Base-by-base conservation (phyloP, 2,329 filamentous ascomycete species). In the Phialophora chinensis region DNA sequence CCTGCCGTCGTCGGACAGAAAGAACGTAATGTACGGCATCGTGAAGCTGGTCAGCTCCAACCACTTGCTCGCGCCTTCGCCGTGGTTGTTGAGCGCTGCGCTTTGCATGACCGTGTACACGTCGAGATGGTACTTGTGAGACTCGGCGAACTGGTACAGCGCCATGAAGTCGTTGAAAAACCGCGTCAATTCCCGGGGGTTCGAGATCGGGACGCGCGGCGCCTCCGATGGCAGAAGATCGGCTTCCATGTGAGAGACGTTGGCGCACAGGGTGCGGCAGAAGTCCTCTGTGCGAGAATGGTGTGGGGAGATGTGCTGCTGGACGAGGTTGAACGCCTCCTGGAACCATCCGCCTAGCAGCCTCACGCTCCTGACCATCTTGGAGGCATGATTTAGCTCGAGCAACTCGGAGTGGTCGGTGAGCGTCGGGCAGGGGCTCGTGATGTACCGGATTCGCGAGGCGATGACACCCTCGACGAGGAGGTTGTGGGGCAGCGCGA, bases 161-260 rank as follows among this genome's bases (percentile, higher is more conserved):
- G n/a, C 49, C 49, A 53, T 53, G 23, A 12, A 53, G 10, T 53
- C 49, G 23, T 23, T n/a, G 49, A 53, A 53, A 12, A 12, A 53
- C 49, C 49, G 49, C 49, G 8, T 23, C 20, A 53, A 20, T 27
- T 53, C 49, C 4, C 49, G 49, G 4, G 23, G 23, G 27, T 53
- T 53, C 23, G 49, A 53, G 49, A 53, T 53, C 0, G 49, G 49
- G 3, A 53, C 23, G 20, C 49, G 49, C 5, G 49, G 49, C 14
- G 49, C 49, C 27, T 53, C 49, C 4, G 10, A 8, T 11, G 27
- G 49, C 20, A 53, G 49, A 29, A 12, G 11, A 27, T 53, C 49
- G 10, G 23, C 49, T 53, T 53, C 49, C 27, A 53, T 25, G 49
- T 53, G 49, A 27, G 49, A 53, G 14, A 25, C 20, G 27, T 53